Evolutionary conservation across 192 early-diverging fungal genomes (phyloP).

Genomic region (Dispira simplex): DNA sequence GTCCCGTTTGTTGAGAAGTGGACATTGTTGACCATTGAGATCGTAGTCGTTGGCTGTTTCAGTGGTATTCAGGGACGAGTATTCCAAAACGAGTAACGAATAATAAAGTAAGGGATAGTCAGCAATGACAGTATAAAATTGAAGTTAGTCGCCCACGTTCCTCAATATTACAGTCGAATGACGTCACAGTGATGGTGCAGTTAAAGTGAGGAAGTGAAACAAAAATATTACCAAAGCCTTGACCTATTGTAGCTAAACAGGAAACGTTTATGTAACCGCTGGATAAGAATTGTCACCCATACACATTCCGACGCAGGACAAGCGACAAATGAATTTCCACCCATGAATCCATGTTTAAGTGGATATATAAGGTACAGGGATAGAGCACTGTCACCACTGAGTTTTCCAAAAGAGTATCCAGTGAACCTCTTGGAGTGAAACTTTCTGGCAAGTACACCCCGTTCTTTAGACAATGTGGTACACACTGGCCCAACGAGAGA

Average conservation of each 20-base stretch:
- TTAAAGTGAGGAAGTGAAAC: background rate
- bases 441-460: too few species aligned
- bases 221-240: background rate
- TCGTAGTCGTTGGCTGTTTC: slow-evolving; percentile 29
- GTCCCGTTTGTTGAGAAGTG: slow-evolving; percentile 16
- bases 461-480: too few species aligned
- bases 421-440: too few species aligned
- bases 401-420: too few species aligned
- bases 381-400: too few species aligned
- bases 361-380: too few species aligned
- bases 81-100: background rate
- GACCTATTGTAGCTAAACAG: background rate
- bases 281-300: too few species aligned
- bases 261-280: too few species aligned
- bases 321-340: too few species aligned
- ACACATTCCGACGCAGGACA: too few species aligned
- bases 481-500: too few species aligned
- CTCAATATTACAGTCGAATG: background rate
- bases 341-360: too few species aligned
- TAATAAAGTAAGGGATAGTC: background rate
- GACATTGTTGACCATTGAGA: slow-evolving; percentile 29
- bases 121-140: background rate
- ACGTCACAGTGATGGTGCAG: background rate
- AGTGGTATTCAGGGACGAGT: background rate
- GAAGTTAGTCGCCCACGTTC: background rate